Conservation (phyloP, 2,329 filamentous ascomycete species). For the Thelonectria olida region DNA sequence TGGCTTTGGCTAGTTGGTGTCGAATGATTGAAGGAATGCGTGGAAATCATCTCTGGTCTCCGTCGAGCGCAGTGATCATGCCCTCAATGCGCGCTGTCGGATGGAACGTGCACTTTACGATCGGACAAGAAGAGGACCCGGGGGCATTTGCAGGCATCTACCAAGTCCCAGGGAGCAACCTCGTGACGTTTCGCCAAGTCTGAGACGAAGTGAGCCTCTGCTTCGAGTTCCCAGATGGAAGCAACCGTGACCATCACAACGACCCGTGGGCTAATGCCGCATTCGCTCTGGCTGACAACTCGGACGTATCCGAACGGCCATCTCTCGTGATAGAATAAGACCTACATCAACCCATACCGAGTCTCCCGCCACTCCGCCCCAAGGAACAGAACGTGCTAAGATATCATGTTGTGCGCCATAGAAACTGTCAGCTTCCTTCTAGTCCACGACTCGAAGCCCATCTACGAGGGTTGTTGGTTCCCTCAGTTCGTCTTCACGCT, state of each 20-base stretch:
- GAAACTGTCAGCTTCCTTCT: not conserved
- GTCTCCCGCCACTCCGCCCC: not conserved
- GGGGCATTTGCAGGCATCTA: slow-evolving; percentile 3
- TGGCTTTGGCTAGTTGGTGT: too few species aligned
- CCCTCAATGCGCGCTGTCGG: slow-evolving; percentile 13
- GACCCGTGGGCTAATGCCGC: not conserved
- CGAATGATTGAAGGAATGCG: too few species aligned
- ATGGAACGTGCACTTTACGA: slow-evolving; percentile 21
- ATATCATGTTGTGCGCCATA: not conserved
- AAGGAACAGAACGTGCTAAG: not conserved
- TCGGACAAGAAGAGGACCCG: not conserved
- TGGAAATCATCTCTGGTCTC: too few species aligned
- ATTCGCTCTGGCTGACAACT: not conserved
- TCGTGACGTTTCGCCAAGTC: slow-evolving; percentile 7
- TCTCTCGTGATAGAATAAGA: not conserved
- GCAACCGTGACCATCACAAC: too few species aligned
- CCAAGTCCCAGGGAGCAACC: not conserved
- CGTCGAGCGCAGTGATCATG: not conserved
- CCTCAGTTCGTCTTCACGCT: too few species aligned
- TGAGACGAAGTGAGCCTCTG: slow-evolving; percentile 11
- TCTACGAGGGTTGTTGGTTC: not conserved
- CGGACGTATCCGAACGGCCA: not conserved
- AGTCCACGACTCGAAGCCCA: not conserved
- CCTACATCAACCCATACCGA: not conserved
- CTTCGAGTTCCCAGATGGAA: slow-evolving; percentile 1